Percentiles rank a stretch among this genome's conserved stretches.
These are phyloP conservation scores for Heimioporus sp. DNA, from an alignment of 768 basidiomycete genomes.

Conservation along the genomic window DNA sequence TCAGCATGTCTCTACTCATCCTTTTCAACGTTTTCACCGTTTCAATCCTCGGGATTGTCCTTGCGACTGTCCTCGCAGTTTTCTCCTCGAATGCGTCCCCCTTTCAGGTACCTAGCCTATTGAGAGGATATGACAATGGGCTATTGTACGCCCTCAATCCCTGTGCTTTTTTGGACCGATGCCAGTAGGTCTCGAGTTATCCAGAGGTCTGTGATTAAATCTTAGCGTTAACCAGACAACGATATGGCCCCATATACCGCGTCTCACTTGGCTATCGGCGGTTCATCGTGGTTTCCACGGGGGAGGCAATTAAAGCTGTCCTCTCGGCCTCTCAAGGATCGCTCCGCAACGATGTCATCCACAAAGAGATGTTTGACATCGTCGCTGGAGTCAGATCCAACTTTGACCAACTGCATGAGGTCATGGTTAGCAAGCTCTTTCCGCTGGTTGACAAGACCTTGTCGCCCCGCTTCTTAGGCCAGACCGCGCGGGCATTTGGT, in stretches of 20 bases:
- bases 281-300: constrained; percentile 15
- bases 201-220: background rate
- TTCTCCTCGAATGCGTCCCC: background rate
- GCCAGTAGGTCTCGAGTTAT: constrained; percentile 19
- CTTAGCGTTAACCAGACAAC: constrained; percentile 5
- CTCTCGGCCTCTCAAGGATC: background rate
- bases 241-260: constrained; percentile 13
- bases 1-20: background rate
- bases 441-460: constrained; percentile 21
- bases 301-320: constrained; percentile 10
- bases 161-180: constrained; percentile 11
- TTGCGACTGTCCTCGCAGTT: background rate
- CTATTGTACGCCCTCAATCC: constrained; percentile 14
- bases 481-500: constrained; percentile 13
- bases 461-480: constrained; percentile 10
- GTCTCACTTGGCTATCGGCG: constrained; percentile 18
- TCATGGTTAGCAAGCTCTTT: constrained; percentile 19
- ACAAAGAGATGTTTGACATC: constrained; percentile 8
- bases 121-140: constrained; percentile 17
- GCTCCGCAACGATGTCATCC: constrained; percentile 13
- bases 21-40: background rate
- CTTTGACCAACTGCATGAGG: constrained; percentile 6
- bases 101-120: constrained; percentile 7
- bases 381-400: constrained; percentile 11
- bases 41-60: background rate